Evolutionary conservation across 805 yeast species (phyloP).

Genomic region (Phaffomyces opuntiae): DNA sequence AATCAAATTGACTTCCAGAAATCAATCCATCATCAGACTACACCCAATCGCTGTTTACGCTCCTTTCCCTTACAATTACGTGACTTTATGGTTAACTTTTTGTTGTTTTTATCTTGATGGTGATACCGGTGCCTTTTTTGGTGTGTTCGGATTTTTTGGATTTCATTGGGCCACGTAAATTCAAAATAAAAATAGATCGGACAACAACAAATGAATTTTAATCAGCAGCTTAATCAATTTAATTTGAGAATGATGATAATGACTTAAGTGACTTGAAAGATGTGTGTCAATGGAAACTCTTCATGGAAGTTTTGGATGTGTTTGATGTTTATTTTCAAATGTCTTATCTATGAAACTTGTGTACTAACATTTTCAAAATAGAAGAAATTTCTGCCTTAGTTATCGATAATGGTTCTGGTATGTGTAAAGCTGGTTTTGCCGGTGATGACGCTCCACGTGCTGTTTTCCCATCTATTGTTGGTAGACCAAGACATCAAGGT

Average conservation of each 20-base stretch:
- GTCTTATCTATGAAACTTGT: not conserved
- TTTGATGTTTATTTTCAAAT: not conserved
- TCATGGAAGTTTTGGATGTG: not conserved
- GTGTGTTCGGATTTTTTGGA: not conserved
- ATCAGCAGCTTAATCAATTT: not conserved
- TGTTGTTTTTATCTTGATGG: not conserved
- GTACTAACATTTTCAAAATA: conserved; percentile 16
- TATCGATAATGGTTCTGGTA: conserved; percentile 99
- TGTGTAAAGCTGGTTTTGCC: conserved; percentile 99
- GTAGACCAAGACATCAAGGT: conserved; percentile 99
- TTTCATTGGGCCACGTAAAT: conserved; percentile 2
- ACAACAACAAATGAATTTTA: not conserved
- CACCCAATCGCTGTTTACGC: not conserved
- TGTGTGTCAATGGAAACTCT: not conserved
- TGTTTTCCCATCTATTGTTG: conserved; percentile 99
- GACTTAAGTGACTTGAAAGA: not conserved
- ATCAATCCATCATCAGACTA: no score
- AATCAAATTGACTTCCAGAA: no score
- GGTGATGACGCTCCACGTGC: conserved; percentile 99
- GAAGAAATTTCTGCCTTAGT: conserved; percentile 38
- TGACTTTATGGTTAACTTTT: not conserved
- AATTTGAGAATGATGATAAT: not conserved
- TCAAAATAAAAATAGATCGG: not conserved
- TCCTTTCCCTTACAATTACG: no score
- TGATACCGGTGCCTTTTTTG: conserved; percentile 4